Conservation (phyloP, 768 basidiomycete species). For the Sarcodon aspratus region DNA sequence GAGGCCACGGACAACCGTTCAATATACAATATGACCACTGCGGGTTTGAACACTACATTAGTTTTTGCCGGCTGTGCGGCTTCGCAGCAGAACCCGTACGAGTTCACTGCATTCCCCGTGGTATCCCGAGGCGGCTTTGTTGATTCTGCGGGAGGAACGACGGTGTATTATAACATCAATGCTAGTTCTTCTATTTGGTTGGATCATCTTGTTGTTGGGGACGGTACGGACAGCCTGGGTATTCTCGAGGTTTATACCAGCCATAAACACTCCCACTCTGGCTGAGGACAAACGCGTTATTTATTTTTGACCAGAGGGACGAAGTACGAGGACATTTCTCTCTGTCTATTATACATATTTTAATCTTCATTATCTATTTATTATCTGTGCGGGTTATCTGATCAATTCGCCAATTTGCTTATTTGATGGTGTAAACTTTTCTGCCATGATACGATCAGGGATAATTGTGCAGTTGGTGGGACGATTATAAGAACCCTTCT, state of each 20-base stretch:
- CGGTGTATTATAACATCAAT: background rate
- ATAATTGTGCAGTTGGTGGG: no score
- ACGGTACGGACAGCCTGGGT: background rate
- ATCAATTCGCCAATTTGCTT: no score
- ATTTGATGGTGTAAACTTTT: no score
- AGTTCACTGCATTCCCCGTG: background rate
- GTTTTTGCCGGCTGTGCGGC: background rate
- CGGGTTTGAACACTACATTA: background rate
- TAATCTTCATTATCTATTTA: no score
- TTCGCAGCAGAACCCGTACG: background rate
- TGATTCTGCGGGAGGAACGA: background rate
- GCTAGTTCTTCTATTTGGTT: background rate
- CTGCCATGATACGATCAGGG: no score
- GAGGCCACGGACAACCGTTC: background rate
- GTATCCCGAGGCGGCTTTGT: background rate
- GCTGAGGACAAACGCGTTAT: no score
- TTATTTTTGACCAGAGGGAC: no score
- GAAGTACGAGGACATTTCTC: no score
- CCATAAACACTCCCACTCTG: conserved; percentile 15
- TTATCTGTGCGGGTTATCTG: no score
- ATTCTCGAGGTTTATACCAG: conserved; percentile 1
- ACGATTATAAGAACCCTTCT: no score
- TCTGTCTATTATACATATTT: no score
- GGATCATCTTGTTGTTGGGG: background rate
- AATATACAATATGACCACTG: background rate